These are phyloP conservation scores for Penicillium janthinellum DNA, from an alignment of 2,329 filamentous ascomycete species.

Conservation along the genomic window DNA sequence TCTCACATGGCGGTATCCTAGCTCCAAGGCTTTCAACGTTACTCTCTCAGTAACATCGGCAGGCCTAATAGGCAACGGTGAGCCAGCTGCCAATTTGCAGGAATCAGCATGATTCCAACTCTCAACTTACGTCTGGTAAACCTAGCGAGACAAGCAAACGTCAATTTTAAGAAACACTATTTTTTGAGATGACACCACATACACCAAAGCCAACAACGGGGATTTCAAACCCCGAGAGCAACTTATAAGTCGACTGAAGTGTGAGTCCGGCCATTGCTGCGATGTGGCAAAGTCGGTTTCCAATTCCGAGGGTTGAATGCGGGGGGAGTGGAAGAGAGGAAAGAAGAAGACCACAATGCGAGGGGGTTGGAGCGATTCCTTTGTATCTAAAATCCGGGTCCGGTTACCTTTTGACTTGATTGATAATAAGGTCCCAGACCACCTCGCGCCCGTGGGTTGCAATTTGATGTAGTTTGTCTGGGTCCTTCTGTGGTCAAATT, in stretches of 20 bases:
- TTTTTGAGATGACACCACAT: conserved; percentile 14
- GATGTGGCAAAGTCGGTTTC: not conserved
- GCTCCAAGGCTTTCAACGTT: conserved; percentile 57
- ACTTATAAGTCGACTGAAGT: conserved; percentile 41
- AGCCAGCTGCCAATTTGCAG: not conserved
- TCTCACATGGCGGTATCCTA: conserved; percentile 59
- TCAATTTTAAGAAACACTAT: conserved; percentile 9
- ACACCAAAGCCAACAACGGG: conserved; percentile 47
- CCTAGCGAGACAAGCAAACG: conserved; percentile 25
- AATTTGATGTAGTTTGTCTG: not conserved
- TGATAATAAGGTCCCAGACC: conserved; percentile 17
- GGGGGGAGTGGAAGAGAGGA: not conserved
- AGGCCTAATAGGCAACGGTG: conserved; percentile 47
- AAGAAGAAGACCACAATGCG: not conserved
- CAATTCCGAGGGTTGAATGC: not conserved
- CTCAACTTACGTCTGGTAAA: conserved; percentile 42
- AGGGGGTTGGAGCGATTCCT: not conserved
- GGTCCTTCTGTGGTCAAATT: conserved; percentile 3
- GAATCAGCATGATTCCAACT: not conserved
- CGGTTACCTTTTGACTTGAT: conserved; percentile 3
- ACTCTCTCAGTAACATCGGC: conserved; percentile 60
- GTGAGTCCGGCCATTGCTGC: conserved; percentile 31
- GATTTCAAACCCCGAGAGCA: conserved; percentile 45
- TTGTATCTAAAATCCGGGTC: not conserved
- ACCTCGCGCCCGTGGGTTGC: conserved; percentile 18